These are phyloP conservation scores for Neofusicoccum ribis DNA, from an alignment of 2,329 filamentous ascomycete genomes.

Conservation along the genomic window DNA sequence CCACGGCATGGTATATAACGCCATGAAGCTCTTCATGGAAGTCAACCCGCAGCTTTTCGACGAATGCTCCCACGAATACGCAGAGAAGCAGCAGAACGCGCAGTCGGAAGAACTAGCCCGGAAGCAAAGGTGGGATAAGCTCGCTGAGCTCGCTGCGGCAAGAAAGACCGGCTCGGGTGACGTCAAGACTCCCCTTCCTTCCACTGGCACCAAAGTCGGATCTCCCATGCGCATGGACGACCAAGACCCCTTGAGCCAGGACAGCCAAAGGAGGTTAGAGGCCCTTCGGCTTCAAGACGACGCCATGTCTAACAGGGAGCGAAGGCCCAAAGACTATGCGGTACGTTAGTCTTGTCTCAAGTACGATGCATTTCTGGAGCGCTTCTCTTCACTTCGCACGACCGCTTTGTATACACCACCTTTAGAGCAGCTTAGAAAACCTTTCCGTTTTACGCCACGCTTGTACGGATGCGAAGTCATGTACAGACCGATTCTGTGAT, in stretches of 20 bases:
- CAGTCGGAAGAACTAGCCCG: slow-evolving; percentile 79
- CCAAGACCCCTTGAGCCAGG: slow-evolving; percentile 75
- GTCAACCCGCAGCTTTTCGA: slow-evolving; percentile 98
- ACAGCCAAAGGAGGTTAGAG: slow-evolving; percentile 84
- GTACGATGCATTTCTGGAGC: slow-evolving; percentile 33
- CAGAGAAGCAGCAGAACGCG: slow-evolving; percentile 90
- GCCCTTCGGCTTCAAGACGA: slow-evolving; percentile 88
- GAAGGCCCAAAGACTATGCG: slow-evolving; percentile 43
- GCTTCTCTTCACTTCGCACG: slow-evolving; percentile 17
- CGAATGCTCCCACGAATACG: slow-evolving; percentile 97
- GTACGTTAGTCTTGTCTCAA: slow-evolving; percentile 42
- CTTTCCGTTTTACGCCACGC: slow-evolving; percentile 22
- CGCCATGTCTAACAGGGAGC: slow-evolving; percentile 36
- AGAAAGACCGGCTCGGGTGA: slow-evolving; percentile 53
- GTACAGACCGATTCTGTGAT: slow-evolving; percentile 18
- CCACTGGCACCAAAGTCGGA: slow-evolving; percentile 35
- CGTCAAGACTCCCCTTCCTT: slow-evolving; percentile 24
- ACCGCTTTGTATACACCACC: slow-evolving; percentile 20
- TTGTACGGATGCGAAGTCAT: slow-evolving; percentile 16
- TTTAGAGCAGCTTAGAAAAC: slow-evolving; percentile 21
- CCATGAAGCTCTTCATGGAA: slow-evolving; percentile 99
- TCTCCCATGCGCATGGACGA: slow-evolving; percentile 63
- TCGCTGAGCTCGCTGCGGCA: slow-evolving; percentile 76
- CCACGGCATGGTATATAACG: slow-evolving; percentile 99
- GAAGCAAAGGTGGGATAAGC: slow-evolving; percentile 84